Percentiles rank a stretch among this genome's conserved stretches.
Conservation (phyloP, 1,139 yeast species). For the Kurtzmaniella natalensis region DNA sequence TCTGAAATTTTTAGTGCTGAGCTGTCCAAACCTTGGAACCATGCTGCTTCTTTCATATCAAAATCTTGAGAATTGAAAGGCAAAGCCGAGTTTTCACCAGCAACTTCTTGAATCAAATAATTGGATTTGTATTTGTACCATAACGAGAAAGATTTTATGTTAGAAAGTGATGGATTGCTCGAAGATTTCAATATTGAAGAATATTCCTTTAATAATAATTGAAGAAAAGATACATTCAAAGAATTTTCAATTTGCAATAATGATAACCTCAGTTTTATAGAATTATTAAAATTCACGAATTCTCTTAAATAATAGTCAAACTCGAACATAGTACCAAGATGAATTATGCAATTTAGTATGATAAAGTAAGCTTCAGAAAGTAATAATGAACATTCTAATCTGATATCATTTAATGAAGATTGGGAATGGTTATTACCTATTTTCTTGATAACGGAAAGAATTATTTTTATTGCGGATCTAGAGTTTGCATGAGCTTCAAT, state of each 20-base stretch:
- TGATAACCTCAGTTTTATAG: constrained; percentile 19
- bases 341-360: constrained; percentile 32
- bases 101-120: background rate
- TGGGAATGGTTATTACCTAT: constrained; percentile 21
- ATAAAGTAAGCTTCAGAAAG: constrained; percentile 31
- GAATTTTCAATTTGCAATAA: constrained; percentile 23
- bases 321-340: constrained; percentile 53
- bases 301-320: constrained; percentile 48
- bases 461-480: constrained; percentile 37
- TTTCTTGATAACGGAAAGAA: constrained; percentile 39
- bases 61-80: too few species aligned
- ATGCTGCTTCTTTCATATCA: too few species aligned
- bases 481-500: constrained; percentile 24
- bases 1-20: background rate
- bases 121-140: background rate
- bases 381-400: constrained; percentile 31
- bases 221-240: constrained; percentile 16
- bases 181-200: constrained; percentile 5
- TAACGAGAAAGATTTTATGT: background rate
- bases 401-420: constrained; percentile 19
- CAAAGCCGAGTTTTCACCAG: too few species aligned
- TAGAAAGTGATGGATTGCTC: background rate
- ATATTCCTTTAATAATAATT: constrained; percentile 12
- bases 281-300: constrained; percentile 30
- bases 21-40: too few species aligned